Evolutionary conservation across 371 early-diverging fungal species (phyloP), one percentile per base, ranked within the genome.

Genomic region (Mortierella sp.): DNA sequence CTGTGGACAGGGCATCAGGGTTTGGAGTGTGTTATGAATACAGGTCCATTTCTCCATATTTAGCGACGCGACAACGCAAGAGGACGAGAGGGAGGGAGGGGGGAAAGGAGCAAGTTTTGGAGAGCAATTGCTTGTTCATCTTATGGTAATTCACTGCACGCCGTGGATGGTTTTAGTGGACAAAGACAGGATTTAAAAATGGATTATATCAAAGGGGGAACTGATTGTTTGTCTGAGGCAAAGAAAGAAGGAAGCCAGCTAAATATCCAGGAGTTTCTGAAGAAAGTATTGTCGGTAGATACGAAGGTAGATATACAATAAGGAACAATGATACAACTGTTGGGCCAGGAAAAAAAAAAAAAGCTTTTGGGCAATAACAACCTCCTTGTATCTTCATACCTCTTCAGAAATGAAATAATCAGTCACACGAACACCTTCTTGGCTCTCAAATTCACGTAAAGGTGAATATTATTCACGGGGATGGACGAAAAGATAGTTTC

Each of bases 161-260:
- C 8, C 22, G 32, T 22, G 2, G 55, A 55, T 32, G 28, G 11
- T 10, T 10, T 55, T 28, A 32, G 55, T 55, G 55, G 55, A 55
- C 9, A 8, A 13, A 28, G 15, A 28, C 32, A 50, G n/a, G 5
- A n/a, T 55, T 55, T 55, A 55, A 55, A 55, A 55, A 28, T 55
- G 55, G 32, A 55, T 55, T 50, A 50, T 55, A 55, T 55, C 55
- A 55, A 55, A 55, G 55, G 55, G 55, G 55, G 32, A 52, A 19
- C 19, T 22, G 22, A n/a, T 22, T 22, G 52, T 52, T 22, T 21
- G n/a, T 52, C n/a, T 15, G n/a, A 52, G 21, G 52, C 52, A 2
- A 52, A 55, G 55, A 16, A 7, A 5, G 28, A 24, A 55, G 55
- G 55, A 55, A 28, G 32, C 55, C 55, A 22, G 55, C 55, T 55